Conservation (phyloP, 2,329 filamentous ascomycete genomes). For the Pestalotiopsis sp. region DNA sequence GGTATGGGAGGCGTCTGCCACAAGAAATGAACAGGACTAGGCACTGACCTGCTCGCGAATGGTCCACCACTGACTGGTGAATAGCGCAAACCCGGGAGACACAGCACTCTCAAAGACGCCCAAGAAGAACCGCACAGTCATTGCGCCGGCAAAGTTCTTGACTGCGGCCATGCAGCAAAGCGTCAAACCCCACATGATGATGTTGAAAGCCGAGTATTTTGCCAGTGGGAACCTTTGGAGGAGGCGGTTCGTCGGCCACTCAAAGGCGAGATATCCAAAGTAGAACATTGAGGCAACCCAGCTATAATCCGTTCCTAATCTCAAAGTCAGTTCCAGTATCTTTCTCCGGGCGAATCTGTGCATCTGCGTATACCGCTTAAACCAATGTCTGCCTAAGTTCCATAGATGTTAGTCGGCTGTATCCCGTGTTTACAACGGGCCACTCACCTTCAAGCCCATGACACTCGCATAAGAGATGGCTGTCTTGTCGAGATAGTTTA, state of each 20-base stretch:
- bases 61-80: slow-evolving; percentile 36
- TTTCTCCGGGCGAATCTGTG: no score
- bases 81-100: slow-evolving; percentile 32
- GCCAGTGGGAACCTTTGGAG: slow-evolving; percentile 66
- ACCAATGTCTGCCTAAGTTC: slow-evolving; percentile 25
- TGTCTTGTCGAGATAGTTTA: slow-evolving; percentile 57
- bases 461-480: slow-evolving; percentile 51
- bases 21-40: not conserved
- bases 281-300: slow-evolving; percentile 57
- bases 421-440: not conserved
- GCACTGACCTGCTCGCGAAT: slow-evolving; percentile 26
- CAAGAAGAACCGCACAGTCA: slow-evolving; percentile 43
- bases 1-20: not conserved
- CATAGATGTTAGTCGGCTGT: not conserved
- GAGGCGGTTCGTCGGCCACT: slow-evolving; percentile 68
- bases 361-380: slow-evolving; percentile 23
- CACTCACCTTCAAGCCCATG: slow-evolving; percentile 49
- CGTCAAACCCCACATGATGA: slow-evolving; percentile 62
- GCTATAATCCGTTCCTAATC: slow-evolving; percentile 42
- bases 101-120: slow-evolving; percentile 41
- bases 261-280: slow-evolving; percentile 56
- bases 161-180: slow-evolving; percentile 35
- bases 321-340: not conserved
- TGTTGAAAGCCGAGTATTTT: slow-evolving; percentile 67
- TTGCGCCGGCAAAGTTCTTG: slow-evolving; percentile 38